Conservation (phyloP, 2,329 filamentous ascomycete genomes). For the Pestalotiopsis sp. region DNA sequence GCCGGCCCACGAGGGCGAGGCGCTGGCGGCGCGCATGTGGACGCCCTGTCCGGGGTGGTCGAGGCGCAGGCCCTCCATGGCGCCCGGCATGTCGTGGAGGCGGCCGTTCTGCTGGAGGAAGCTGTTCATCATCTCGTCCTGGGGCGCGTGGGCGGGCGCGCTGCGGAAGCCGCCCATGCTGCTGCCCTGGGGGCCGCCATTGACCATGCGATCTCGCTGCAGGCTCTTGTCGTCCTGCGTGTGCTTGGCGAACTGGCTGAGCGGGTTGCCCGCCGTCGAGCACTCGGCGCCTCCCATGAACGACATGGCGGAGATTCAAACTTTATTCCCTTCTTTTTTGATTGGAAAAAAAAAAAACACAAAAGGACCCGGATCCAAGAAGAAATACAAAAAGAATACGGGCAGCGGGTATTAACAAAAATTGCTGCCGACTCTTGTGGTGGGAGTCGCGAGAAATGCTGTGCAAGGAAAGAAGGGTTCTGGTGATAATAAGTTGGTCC, state of each 20-base stretch:
- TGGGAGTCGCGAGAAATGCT: background rate
- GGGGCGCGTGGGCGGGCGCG: conserved; percentile 66
- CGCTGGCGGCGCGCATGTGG: conserved; percentile 55
- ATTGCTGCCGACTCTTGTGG: background rate
- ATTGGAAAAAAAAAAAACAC: background rate
- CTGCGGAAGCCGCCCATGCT: conserved; percentile 79
- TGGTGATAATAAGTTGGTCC: background rate
- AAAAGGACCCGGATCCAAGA: background rate
- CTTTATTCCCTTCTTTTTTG: background rate
- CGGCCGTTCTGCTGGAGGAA: conserved; percentile 70
- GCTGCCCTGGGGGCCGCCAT: conserved; percentile 69
- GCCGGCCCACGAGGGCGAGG: conserved; percentile 57
- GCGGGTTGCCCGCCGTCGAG: conserved; percentile 92
- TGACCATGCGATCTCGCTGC: conserved; percentile 86
- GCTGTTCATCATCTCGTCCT: conserved; percentile 66
- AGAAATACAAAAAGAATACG: background rate
- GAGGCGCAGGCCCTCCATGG: conserved; percentile 51
- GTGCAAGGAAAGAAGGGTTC: background rate
- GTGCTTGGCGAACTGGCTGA: conserved; percentile 97
- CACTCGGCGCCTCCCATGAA: conserved; percentile 91
- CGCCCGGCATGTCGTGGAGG: conserved; percentile 53
- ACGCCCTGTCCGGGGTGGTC: conserved; percentile 49
- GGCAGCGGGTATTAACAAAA: background rate
- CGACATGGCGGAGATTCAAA: conserved; percentile 66
- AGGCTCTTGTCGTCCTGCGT: conserved; percentile 94